Base-by-base conservation (phyloP, 139 green algal species). In the Edaphochlamys debaryana region DNA sequence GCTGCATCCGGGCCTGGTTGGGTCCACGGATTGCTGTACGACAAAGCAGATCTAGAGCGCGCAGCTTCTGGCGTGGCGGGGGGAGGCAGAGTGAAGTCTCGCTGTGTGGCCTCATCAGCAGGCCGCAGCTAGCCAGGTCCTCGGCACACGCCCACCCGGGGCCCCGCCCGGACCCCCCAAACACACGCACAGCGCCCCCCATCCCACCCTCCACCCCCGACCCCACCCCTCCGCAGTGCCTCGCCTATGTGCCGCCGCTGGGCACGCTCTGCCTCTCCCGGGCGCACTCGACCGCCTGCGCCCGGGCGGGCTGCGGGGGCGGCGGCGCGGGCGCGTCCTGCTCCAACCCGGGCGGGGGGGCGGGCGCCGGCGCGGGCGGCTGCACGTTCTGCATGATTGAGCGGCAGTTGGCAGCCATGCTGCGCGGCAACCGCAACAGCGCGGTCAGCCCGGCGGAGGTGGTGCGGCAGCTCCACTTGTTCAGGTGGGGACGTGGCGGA, bases 241-340 rank as follows among this genome's bases (percentile, higher is more conserved):
- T 99, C 6, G 95, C 96, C 36, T 92, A 98, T 90, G 94, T 95
- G 32, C 92, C 95, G 3, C 93, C 95, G 0, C 71, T 98, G 45
- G 94, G 92, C 1, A 84, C 56, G 27, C 75, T 81, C 3, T 81
- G 75, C 75, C 60, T 81, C 40, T 17, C 23, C 20, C 64, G 29
- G 17, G 63, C 25, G 34, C 77, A 84, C 66, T 84, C 80, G 30
- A 67, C 80, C 40, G 6, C 38, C 67, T 67, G 58, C 41, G 0
- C 27, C 38, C 52, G 80, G 22, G 11, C 58, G 25, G 20, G 50
- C 29, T 41, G 58, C 58, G 38, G 56, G 38, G 27, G 37, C 58
- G 36, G 20, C 19, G 37, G 34, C 72, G 3, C 2, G 36, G 36
- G 4, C 36, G 13, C 32, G 30, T 34, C 32, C 15, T 20, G 27